Evolutionary conservation across 2,329 filamentous ascomycete genomes (phyloP).

Genomic region (Pseudomassariella vexata): DNA sequence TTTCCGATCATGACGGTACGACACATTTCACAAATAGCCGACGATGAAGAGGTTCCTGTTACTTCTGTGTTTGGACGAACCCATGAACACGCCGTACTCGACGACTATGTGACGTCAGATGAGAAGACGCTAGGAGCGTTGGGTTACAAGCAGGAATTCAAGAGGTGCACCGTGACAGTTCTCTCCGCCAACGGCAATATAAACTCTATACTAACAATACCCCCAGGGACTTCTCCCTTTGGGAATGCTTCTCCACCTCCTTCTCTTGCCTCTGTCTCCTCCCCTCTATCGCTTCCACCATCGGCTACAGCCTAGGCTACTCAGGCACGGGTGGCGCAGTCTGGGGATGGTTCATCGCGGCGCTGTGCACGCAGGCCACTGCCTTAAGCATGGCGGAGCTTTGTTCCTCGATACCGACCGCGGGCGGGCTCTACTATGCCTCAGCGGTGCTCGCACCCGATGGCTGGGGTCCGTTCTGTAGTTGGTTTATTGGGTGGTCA

Average conservation of each 20-base stretch:
- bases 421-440: background rate
- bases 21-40: too few species aligned
- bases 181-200: background rate
- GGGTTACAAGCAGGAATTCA: constrained; percentile 25
- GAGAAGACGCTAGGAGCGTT: constrained; percentile 12
- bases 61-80: too few species aligned
- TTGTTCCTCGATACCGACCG: background rate
- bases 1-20: too few species aligned
- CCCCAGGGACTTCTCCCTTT: constrained; percentile 21
- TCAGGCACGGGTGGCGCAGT: constrained; percentile 19
- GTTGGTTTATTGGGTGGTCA: constrained; percentile 66
- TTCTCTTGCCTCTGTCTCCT: constrained; percentile 29
- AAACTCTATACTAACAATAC: background rate
- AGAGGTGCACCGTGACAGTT: constrained; percentile 11
- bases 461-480: constrained; percentile 60
- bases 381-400: constrained; percentile 1
- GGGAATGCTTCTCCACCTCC: constrained; percentile 27
- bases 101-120: constrained; percentile 6
- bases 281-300: constrained; percentile 29
- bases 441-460: constrained; percentile 38
- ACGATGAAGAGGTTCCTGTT: too few species aligned
- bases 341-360: background rate
- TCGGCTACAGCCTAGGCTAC: constrained; percentile 27
- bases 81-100: too few species aligned
- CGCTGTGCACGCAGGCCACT: background rate